A percentile compares a stretch with the other conserved stretches of the same genome.
phyloP scores from a whole-genome alignment of 495 filamentous ascomycete species.

The Margaritispora aquatica region DNA sequence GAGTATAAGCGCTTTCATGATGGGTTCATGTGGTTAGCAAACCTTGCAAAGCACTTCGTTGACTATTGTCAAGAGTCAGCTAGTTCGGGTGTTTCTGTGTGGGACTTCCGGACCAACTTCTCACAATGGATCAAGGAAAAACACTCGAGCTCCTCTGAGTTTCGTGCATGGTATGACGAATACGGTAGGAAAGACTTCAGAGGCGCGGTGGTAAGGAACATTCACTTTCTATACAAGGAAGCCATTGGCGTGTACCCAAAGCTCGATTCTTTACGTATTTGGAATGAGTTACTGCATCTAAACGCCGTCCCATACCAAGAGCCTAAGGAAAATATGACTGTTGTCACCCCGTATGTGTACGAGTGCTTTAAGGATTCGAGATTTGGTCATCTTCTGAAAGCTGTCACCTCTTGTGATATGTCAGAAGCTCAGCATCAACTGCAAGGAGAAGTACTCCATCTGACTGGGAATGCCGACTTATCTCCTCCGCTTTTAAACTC shows the following conservation, averaged over 20 bases:
- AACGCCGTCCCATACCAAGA: slow-evolving; percentile 17
- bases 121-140: slow-evolving; percentile 40
- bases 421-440: slow-evolving; percentile 14
- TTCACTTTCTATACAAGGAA: slow-evolving; percentile 60
- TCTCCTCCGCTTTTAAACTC: not conserved
- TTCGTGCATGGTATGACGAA: slow-evolving; percentile 42
- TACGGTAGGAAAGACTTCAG: slow-evolving; percentile 48
- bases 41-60: slow-evolving; percentile 60
- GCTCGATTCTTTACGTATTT: slow-evolving; percentile 35
- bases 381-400: slow-evolving; percentile 44
- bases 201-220: slow-evolving; percentile 43
- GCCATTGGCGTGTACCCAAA: slow-evolving; percentile 30
- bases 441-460: slow-evolving; percentile 7
- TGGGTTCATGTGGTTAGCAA: slow-evolving; percentile 60
- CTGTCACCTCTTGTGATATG: slow-evolving; percentile 8
- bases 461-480: not conserved
- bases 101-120: slow-evolving; percentile 50
- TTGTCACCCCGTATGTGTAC: slow-evolving; percentile 62
- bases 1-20: slow-evolving; percentile 54
- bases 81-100: slow-evolving; percentile 36
- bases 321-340: slow-evolving; percentile 36
- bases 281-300: slow-evolving; percentile 28
- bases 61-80: slow-evolving; percentile 44
- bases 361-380: slow-evolving; percentile 56
- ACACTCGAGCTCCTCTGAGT: slow-evolving; percentile 31